These are phyloP conservation scores for Apiospora pterosperma DNA, from an alignment of 2,329 filamentous ascomycete species.

Conservation along the genomic window DNA sequence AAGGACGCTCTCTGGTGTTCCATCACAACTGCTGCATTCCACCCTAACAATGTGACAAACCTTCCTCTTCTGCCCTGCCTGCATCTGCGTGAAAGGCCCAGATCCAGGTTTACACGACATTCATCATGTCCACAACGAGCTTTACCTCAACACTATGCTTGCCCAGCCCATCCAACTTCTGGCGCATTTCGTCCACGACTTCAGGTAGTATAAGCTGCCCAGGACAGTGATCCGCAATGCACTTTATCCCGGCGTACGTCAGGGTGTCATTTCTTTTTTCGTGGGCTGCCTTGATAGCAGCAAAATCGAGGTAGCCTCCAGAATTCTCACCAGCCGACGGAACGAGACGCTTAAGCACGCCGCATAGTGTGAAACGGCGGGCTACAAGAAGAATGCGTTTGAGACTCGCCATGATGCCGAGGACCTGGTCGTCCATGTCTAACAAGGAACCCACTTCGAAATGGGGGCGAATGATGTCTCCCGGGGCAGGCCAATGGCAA, in stretches of 20 bases:
- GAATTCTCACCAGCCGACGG: neutral
- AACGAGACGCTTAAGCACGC: neutral
- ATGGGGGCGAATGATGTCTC: neutral
- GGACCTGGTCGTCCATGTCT: neutral
- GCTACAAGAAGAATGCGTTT: neutral
- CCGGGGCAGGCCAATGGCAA: neutral
- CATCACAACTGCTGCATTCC: too few species aligned
- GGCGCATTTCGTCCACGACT: neutral
- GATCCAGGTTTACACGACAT: too few species aligned
- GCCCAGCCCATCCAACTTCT: neutral
- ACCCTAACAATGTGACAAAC: too few species aligned
- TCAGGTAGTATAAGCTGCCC: neutral
- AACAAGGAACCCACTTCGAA: neutral
- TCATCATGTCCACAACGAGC: neutral
- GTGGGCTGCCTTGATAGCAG: neutral
- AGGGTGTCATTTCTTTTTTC: neutral
- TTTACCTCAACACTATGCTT: neutral
- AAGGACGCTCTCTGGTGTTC: too few species aligned
- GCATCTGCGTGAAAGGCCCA: too few species aligned
- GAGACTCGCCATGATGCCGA: neutral
- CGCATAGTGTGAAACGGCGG: neutral
- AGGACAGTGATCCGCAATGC: too few species aligned
- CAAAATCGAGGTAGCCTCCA: neutral
- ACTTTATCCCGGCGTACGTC: neutral
- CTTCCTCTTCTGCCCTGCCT: too few species aligned